phyloP scores from a whole-genome alignment of 768 basidiomycete genomes.

The Tremella mesenterica region DNA sequence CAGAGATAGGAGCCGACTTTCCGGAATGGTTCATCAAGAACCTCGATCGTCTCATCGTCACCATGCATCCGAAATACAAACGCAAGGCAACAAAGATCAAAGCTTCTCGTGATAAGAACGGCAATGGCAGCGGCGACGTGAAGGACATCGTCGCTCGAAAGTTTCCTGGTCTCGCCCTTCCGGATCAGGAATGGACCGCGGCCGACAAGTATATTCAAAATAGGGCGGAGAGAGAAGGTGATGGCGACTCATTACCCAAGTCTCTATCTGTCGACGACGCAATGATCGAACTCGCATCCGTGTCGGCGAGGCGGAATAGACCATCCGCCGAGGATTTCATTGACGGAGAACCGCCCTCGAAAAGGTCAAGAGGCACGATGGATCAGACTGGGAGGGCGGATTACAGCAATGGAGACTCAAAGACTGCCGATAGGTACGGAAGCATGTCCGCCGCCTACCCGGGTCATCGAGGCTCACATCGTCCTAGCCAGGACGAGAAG shows the following conservation, averaged over 20 bases:
- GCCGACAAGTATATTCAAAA: constrained; percentile 43
- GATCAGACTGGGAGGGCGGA: constrained; percentile 5
- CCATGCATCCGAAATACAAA: constrained; percentile 92
- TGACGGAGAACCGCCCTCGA: constrained; percentile 48
- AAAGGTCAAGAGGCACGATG: constrained; percentile 55
- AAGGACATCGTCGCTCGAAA: constrained; percentile 67
- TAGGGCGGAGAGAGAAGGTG: background rate
- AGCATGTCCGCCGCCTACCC: background rate
- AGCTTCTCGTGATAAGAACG: constrained; percentile 16
- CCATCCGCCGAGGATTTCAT: constrained; percentile 45
- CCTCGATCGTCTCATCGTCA: constrained; percentile 87
- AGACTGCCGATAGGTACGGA: constrained; percentile 33
- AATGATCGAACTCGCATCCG: constrained; percentile 63
- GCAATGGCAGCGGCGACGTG: constrained; percentile 48
- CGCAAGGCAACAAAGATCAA: constrained; percentile 52
- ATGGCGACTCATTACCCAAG: background rate
- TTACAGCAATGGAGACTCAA: constrained; percentile 8
- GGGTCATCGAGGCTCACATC: constrained; percentile 42
- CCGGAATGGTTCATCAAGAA: constrained; percentile 84
- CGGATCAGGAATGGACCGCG: constrained; percentile 61
- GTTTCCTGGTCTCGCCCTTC: constrained; percentile 80
- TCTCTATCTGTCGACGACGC: constrained; percentile 63
- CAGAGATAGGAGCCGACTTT: constrained; percentile 69
- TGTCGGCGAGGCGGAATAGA: constrained; percentile 56
- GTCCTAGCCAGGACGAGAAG: constrained; percentile 59